Evolutionary conservation across 345 rosid species (phyloP).

Genomic region (Bretschneidera sinensis): DNA sequence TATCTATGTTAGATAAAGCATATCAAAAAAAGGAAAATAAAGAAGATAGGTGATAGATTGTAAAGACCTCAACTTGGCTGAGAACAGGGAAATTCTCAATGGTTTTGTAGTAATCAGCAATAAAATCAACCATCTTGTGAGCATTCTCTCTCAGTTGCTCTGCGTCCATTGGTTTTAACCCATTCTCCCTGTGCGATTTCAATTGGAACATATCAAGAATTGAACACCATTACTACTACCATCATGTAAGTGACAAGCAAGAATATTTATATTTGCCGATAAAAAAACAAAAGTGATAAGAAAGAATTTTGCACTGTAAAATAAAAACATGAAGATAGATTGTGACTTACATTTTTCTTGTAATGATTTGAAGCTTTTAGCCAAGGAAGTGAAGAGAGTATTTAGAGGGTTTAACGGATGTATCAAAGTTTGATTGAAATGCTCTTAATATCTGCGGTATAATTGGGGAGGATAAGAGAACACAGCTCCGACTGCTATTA

Average conservation of each 20-base stretch:
- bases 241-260: neutral
- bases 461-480: too few species aligned
- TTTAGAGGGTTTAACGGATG: too few species aligned
- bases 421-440: too few species aligned
- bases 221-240: neutral
- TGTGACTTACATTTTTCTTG: slow-evolving; percentile 16
- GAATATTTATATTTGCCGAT: too few species aligned
- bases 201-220: slow-evolving; percentile 9
- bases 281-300: neutral
- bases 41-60: neutral
- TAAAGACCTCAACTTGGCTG: slow-evolving; percentile 73
- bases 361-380: too few species aligned
- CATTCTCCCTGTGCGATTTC: slow-evolving; percentile 19
- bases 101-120: slow-evolving; percentile 82
- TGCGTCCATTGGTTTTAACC: slow-evolving; percentile 60
- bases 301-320: neutral
- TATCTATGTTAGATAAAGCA: neutral
- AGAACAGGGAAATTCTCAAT: slow-evolving; percentile 81
- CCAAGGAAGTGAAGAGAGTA: too few species aligned
- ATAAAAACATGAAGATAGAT: too few species aligned
- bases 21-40: neutral
- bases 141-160: slow-evolving; percentile 71
- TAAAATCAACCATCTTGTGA: slow-evolving; percentile 86
- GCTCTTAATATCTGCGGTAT: too few species aligned
- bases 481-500: too few species aligned